These are phyloP conservation scores for Schizophyllum commune DNA, from an alignment of 1,284 basidiomycete genomes.

Conservation along the genomic window DNA sequence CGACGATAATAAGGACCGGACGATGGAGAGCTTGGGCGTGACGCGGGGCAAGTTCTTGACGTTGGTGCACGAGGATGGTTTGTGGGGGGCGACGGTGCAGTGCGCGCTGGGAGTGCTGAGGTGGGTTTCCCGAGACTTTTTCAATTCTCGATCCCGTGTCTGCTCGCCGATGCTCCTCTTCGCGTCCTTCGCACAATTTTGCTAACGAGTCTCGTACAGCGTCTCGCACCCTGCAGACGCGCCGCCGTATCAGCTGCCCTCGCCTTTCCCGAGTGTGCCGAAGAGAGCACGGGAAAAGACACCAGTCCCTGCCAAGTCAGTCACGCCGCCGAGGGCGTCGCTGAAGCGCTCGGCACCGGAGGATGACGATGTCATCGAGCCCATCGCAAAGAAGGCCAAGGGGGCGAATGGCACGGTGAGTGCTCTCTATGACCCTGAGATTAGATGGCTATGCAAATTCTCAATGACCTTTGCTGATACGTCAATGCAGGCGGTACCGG, in stretches of 20 bases:
- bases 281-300: constrained; percentile 36
- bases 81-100: constrained; percentile 56
- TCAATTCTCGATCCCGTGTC: too few species aligned
- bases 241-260: constrained; percentile 51
- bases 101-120: constrained; percentile 65
- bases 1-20: constrained; percentile 75
- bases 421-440: too few species aligned
- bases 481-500: constrained; percentile 15
- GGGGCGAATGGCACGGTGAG: too few species aligned
- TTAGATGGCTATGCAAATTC: too few species aligned
- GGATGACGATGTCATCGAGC: constrained; percentile 45
- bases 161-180: too few species aligned
- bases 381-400: constrained; percentile 45
- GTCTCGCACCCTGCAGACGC: constrained; percentile 34
- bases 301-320: constrained; percentile 24
- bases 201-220: neutral
- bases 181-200: too few species aligned
- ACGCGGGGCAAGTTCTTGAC: constrained; percentile 75
- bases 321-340: constrained; percentile 32
- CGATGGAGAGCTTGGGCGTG: constrained; percentile 66
- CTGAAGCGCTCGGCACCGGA: constrained; percentile 49
- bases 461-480: too few species aligned
- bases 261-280: constrained; percentile 49
- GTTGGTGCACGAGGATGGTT: constrained; percentile 85
- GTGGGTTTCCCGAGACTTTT: too few species aligned